Base-by-base conservation (phyloP, 179 eudicot species). In the Carnegiea gigantea region DNA sequence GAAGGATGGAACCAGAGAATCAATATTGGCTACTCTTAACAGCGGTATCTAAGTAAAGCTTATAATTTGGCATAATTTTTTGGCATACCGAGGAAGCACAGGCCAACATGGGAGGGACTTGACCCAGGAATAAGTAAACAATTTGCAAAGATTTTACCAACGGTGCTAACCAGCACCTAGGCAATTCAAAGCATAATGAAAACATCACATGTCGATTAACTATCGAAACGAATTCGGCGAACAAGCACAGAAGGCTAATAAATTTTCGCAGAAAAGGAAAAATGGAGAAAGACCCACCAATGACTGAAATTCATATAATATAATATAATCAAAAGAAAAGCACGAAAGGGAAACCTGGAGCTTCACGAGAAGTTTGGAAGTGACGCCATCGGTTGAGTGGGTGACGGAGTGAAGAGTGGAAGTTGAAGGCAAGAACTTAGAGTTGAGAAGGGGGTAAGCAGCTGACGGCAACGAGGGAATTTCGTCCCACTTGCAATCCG, bases 341-440 rank as follows among this genome's bases (percentile, higher is more conserved):
- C 57, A 51, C 14, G 57, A 51, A 76, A 23, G 28, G 57, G 18
- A 53, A 73, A 94, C 98, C 95, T 93, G 87, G 75, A 96, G 90
- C 80, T 91, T 89, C 73, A 96, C 86, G 80, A 96, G 97, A 75
- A 96, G 94, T 84, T 96, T 96, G 75, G 98, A 92, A 76, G 99
- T 96, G 83, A 92, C 95, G n/a, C 80, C 87, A 74, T 96, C 99
- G 17, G 73, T 81, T 21, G 99, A 96, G 44, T 96, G 81, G 18
- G 86, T 3, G 68, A 89, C 90, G 9, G 96, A 89, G 80, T 92
- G 86, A 75, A 94, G 82, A 23, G 86, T 84, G 5, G 99, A 91
- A 82, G 92, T 84, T 46, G 80, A 85, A 72, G 93, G 88, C 57
- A 80, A 83, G 81, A 92, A 96, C 85, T 93, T 96, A 46, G 97